Base-by-base conservation (phyloP, 2,329 filamentous ascomycete genomes). In the Verticillium zaregamsianum region DNA sequence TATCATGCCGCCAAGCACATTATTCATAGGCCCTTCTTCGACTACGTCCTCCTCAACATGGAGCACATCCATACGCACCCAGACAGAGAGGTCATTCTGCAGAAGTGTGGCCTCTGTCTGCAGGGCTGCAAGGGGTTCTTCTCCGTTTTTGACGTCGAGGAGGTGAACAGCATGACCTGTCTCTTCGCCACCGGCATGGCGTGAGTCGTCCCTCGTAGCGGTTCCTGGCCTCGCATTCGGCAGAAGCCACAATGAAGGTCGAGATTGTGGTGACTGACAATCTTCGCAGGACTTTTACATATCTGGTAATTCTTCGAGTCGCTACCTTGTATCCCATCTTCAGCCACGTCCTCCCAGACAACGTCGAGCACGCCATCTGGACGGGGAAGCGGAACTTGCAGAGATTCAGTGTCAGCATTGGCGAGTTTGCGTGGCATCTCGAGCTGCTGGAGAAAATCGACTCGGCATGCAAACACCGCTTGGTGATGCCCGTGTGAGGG, bases 1-100 rank as follows among this genome's bases (percentile, higher is more conserved):
- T 73, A 72, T n/a, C 73, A 66, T 7, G 70, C 71, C 0, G 71
- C 69, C 0, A 69, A 72, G 15, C 71, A 73, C 37, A 72, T 73
- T 3, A 71, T 73, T 0, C 69, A 72, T 20, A 61, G 71, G 1
- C 71, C 71, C 0, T 70, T 73, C 8, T 64, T 73, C 5, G 70
- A 73, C 5, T 70, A 70, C 8, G 66, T 67, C 0, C 33, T 72
- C 6, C 63, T 72, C 3, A 72, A 73, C 11, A 59, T 68, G 12
- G 63, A 65, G 0, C 63, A 67, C 2, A 65, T 73, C 2, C 62
- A 70, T 1, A 61, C 63, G 0, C 70, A 72, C 31, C 70, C 70
- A 1, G 66, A 61, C 39, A 65, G 58, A 6, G 65, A 63, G 0
- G 65, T 61, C 0, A 67, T 73, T 12, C 35, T 72, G 0, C 64